Evolutionary conservation across 2,329 filamentous ascomycete species (phyloP), one percentile per base, ranked within the genome.

Genomic region (Cryoendolithus antarcticus): DNA sequence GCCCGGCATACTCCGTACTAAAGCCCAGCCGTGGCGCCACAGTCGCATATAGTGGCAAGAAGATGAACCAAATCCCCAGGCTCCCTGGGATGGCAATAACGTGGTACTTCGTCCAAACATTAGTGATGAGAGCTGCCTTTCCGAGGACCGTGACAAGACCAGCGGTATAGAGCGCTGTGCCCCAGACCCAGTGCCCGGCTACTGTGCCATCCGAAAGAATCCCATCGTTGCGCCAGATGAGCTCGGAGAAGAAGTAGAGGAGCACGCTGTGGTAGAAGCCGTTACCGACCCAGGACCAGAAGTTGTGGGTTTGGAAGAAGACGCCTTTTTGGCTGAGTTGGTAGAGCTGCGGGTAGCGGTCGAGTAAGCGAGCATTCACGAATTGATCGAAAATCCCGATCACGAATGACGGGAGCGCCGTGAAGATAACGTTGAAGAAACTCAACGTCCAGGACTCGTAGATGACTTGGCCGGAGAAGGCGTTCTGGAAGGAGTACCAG

Each of bases 391-490:
- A 85, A 48, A 98, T 93, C 51, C 91, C 91, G 57, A 98, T 80
- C 1, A 86, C 89, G 44, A 98, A 80, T 1, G 91, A 91, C 10
- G 91, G 91, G 11, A 95, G 69, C 12, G 93, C 82, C 1, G 91
- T 98, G 67, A 93, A 98, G 60, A 98, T 82, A 60, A 98, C 86
- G 68, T 98, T 98, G 72, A 95, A 98, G 66, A 96, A 93, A 6
- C 89, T 94, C n/a, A 98, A 69, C 0, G 88, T 95, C 93, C 93
- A 98, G 7, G 91, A 96, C 64, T 98, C 91, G 72, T 88, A 96
- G 58, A 98, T 96, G 57, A 96, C 86, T 59, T 95, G 82, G 37
- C 91, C 91, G 1, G 89, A 96, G 63, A 96, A 98, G 48, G 85
- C 84, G 61, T 98, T 98, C 74, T 94, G 86, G 69, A 98, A 98